Conservation (phyloP, 371 early-diverging fungal genomes). For the Mucor indicus region DNA sequence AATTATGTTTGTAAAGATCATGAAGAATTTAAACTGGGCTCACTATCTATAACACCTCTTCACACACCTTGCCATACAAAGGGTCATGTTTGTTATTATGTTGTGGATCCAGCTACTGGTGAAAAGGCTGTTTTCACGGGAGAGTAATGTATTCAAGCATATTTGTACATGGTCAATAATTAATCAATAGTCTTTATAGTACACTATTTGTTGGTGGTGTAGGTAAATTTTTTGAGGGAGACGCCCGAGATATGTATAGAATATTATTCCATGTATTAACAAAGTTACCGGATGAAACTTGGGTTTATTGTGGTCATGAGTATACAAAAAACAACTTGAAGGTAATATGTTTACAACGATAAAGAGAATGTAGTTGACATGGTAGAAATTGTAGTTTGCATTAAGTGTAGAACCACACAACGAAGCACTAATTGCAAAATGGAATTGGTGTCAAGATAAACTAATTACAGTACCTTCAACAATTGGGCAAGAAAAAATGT, state of each 20-base stretch:
- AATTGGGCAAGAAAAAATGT: slow-evolving; percentile 79
- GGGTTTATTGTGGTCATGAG: slow-evolving; percentile 80
- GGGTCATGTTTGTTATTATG: slow-evolving; percentile 85
- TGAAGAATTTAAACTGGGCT: slow-evolving; percentile 75
- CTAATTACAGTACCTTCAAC: slow-evolving; percentile 79
- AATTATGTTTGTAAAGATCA: slow-evolving; percentile 73
- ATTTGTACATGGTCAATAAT: neutral
- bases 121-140: slow-evolving; percentile 48
- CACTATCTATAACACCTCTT: slow-evolving; percentile 60
- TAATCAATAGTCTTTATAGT: neutral
- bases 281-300: slow-evolving; percentile 79
- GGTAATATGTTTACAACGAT: slow-evolving; percentile 13
- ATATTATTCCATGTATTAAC: slow-evolving; percentile 72
- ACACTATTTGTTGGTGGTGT: slow-evolving; percentile 65
- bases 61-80: slow-evolving; percentile 89
- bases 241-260: slow-evolving; percentile 80
- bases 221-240: slow-evolving; percentile 94
- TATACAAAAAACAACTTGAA: slow-evolving; percentile 39
- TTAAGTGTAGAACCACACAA: slow-evolving; percentile 48
- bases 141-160: slow-evolving; percentile 27
- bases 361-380: neutral
- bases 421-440: slow-evolving; percentile 50
- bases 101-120: slow-evolving; percentile 52
- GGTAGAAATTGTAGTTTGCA: slow-evolving; percentile 33
- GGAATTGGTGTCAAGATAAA: slow-evolving; percentile 54